Base-by-base conservation (phyloP, 2,329 filamentous ascomycete species). In the Dactylellina drechsleri region DNA sequence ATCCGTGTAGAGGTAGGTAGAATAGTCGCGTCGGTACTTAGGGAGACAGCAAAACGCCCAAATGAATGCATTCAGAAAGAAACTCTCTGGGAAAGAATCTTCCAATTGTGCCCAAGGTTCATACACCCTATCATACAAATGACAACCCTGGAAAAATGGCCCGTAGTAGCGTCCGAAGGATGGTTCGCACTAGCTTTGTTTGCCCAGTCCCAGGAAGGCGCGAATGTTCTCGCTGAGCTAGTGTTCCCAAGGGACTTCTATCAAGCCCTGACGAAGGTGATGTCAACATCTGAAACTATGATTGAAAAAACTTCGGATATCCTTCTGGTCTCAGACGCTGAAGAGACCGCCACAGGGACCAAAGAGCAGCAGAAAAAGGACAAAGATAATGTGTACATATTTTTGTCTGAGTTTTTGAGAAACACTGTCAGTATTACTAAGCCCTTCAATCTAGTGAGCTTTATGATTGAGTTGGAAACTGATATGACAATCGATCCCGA, bases 151-250 rank as follows among this genome's bases (percentile, higher is more conserved):
- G 81, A 82, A 4, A 82, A 84, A 68, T 85, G 84, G 82, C 83
- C 83, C 18, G 82, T 85, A 40, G 81, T 85, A 53, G 81, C 83
- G 20, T 84, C 83, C 57, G 84, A 85, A 78, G 84, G 83, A 1
- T 84, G 84, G 82, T 85, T 85, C 78, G 83, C 83, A 13, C 78
- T 85, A 28, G 84, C 83, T 3, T 73, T 85, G 52, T 84, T 85
- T 81, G 82, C 83, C 23, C 70, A 57, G 47, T 62, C 36, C 5
- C 13, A 20, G 18, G 40, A 66, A 26, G 62, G 70, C 13, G 70
- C 70, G 16, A 43, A 50, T 28, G 52, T 49, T 2, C 20, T 74
- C 2, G 57, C 41, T 1, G 43, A 23, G 12, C 7, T 62, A 18
- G n/a, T 18, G 4, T 41, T 74, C 50, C 40, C 62, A 8, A 47